Evolutionary conservation across 2,329 filamentous ascomycete species (phyloP), one percentile per base, ranked within the genome.

Genomic region (Incumbomyces lentus): DNA sequence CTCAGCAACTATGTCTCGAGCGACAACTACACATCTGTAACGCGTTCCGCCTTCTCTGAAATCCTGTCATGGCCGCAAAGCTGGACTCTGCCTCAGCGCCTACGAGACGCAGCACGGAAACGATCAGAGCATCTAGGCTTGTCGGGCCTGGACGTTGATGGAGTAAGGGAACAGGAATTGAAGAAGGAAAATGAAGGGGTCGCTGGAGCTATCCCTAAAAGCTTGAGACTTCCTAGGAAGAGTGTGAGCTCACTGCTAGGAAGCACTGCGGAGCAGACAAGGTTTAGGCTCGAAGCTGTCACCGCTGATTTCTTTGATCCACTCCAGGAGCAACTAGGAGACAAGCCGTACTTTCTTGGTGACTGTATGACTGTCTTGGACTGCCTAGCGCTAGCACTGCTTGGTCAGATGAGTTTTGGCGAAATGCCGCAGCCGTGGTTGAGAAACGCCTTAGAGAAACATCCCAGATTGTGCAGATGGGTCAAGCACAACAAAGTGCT

Each of bases 1-100:
- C 79, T 95, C 48, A 89, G 82, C 43, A 81, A 96, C 56, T 96
- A 93, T 64, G 84, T 92, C 52, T 92, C 88, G 29, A 86, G 83
- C 48, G 79, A 87, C 53, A 95, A 96, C 69, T 98, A 92, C 76
- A 73, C 80, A 46, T 70, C 74, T 36, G 69, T 75, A 40, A 95
- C 88, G 3, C 80, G 87, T 13, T 85, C 87, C 2, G 82, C 86
- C 32, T 95, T 88, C 67, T 86, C 82, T 54, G 69, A 72, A 5
- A 76, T 95, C 47, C 77, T 96, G 33, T 78, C 84, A 34, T 94
- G 92, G 72, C 88, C 92, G 14, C 74, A 88, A 52, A 89, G 89
- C 57, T 98, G 92, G 78, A 84, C 84, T 35, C 72, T 93, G 4
- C 89, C 89, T 2, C 81, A 84, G 1, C 71, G 78, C 47, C 71